Evolutionary conservation across 805 yeast genomes (phyloP), one percentile per base, ranked within the genome.

Genomic region (Candida vaughaniae): DNA sequence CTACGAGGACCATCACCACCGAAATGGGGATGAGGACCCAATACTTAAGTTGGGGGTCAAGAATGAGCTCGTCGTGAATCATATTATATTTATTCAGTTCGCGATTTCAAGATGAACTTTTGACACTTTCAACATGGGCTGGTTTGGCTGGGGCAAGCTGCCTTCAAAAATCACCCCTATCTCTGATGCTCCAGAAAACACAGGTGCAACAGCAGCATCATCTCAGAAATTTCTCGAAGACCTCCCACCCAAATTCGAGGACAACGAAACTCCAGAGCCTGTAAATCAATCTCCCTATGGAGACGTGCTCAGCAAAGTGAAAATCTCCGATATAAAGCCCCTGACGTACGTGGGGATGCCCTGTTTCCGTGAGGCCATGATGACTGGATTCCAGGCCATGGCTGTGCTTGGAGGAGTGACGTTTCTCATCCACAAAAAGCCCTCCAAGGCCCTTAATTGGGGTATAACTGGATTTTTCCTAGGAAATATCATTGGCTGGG

Each of bases 11-110:
- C 95, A 93, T 89, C 15, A 89, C 95, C 15, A 84, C 55, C 5
- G 95, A 79, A 29, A 93, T 90, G 16, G 99, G 99, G 23, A 88
- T 58, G 12, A 93, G 67, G 20, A 89, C 98, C 97, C 98, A 91
- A 50, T 80, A 75, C 56, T 85, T 82, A 43, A 93, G 69, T 36
- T 77, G 75, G 4, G 96, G 95, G 54, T 91, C 98, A 31, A 91
- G 65, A 11, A 80, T 36, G 25, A 65, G 54, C 31, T 65, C 70
- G 22, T 52, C 52, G n/a, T n/a, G n/a, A n/a, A n/a, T n/a, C n/a
- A n/a, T n/a, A n/a, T n/a, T n/a, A n/a, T n/a, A n/a, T n/a, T n/a
- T n/a, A n/a, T n/a, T n/a, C n/a, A n/a, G n/a, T n/a, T n/a, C n/a
- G n/a, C n/a, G n/a, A n/a, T n/a, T n/a, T n/a, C n/a, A n/a, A n/a